phyloP scores from a whole-genome alignment of 1,284 basidiomycete species.

The Ustilago vetiveriae region DNA sequence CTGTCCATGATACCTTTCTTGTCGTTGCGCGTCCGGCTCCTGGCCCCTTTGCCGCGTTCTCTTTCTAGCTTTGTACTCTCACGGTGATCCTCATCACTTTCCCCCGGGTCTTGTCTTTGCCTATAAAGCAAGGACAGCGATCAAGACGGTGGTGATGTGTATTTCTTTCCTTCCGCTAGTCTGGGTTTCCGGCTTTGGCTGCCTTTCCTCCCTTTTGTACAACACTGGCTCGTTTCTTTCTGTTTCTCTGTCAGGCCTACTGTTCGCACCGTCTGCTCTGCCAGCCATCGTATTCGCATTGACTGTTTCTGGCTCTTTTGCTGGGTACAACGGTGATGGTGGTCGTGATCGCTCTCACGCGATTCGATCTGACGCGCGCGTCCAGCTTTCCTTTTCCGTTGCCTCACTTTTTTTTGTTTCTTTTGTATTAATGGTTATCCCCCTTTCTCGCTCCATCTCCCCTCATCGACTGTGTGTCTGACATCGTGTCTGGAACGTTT shows the following conservation, averaged over 20 bases:
- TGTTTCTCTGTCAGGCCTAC: constrained; percentile 34
- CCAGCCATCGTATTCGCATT: neutral
- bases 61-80: constrained; percentile 31
- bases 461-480: no score
- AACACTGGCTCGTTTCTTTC: constrained; percentile 37
- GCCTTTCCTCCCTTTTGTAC: constrained; percentile 30
- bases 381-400: constrained; percentile 9
- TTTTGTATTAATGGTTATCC: constrained; percentile 52
- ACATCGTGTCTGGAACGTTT: neutral
- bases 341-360: constrained; percentile 6
- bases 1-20: constrained; percentile 2
- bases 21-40: constrained; percentile 18
- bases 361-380: constrained; percentile 15
- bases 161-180: constrained; percentile 16
- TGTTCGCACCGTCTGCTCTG: constrained; percentile 14
- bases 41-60: constrained; percentile 1
- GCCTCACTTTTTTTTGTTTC: constrained; percentile 39
- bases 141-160: neutral
- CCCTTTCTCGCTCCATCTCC: constrained; percentile 22
- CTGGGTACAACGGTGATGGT: no score
- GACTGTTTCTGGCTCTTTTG: neutral
- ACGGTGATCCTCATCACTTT: constrained; percentile 14
- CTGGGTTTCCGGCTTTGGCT: constrained; percentile 17
- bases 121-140: no score
- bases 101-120: no score